Percentiles rank a stretch among this genome's conserved stretches.
Conservation (phyloP, 306 rosid species). For the Quercus variabilis region DNA sequence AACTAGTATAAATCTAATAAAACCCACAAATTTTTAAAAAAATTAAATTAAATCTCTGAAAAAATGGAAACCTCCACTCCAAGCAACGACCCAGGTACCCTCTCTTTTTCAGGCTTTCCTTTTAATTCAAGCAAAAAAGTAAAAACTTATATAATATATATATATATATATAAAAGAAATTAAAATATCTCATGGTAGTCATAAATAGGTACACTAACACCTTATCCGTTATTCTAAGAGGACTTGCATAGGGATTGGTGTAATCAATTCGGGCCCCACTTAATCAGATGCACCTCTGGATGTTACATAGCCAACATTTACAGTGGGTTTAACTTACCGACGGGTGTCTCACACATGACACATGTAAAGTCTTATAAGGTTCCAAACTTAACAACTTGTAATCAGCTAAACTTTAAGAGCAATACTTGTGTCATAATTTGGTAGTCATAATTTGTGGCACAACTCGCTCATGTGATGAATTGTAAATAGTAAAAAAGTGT, state of each 20-base stretch:
- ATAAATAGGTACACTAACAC: slow-evolving; percentile 11
- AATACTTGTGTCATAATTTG: no score
- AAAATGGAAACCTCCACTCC: slow-evolving; percentile 31
- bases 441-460: no score
- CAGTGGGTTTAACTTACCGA: neutral
- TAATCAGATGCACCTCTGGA: slow-evolving; percentile 12
- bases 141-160: neutral
- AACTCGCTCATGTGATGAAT: no score
- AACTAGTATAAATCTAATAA: neutral
- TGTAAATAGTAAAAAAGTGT: no score
- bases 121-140: slow-evolving; percentile 34
- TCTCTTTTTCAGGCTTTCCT: slow-evolving; percentile 34
- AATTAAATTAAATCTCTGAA: neutral
- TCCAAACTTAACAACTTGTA: no score
- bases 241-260: slow-evolving; percentile 42
- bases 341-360: slow-evolving; percentile 18
- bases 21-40: neutral
- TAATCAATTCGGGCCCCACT: slow-evolving; percentile 11
- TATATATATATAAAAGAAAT: neutral
- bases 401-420: no score
- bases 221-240: slow-evolving; percentile 30
- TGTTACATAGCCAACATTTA: slow-evolving; percentile 15
- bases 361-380: neutral
- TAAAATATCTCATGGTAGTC: neutral
- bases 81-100: slow-evolving; percentile 39